Conservation (phyloP, 371 early-diverging fungal species). For the Hamiltosporidium tvaerminnensis region DNA sequence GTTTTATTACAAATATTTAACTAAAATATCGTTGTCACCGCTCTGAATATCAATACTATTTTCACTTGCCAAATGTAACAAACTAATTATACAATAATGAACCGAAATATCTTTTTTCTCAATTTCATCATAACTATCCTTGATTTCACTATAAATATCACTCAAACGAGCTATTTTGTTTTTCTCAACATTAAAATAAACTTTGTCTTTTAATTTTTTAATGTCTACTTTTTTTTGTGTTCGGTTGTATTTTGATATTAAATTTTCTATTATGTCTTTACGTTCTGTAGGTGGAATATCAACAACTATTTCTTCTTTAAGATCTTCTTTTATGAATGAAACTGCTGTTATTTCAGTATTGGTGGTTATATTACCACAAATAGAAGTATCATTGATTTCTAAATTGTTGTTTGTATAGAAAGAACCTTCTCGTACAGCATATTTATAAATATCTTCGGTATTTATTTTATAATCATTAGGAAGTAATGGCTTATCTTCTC, state of each 20-base stretch:
- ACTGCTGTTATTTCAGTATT: slow-evolving; percentile 5
- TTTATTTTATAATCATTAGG: slow-evolving; percentile 40
- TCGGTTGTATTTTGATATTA: slow-evolving; percentile 13
- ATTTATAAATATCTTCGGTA: slow-evolving; percentile 39
- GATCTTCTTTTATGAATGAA: slow-evolving; percentile 9
- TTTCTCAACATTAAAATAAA: slow-evolving; percentile 9
- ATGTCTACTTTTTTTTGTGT: slow-evolving; percentile 40
- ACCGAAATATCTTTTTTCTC: slow-evolving; percentile 47
- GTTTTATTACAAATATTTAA: background rate
- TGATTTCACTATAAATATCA: slow-evolving; percentile 21
- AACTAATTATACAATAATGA: slow-evolving; percentile 48
- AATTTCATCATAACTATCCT: slow-evolving; percentile 1
- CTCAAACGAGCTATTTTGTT: slow-evolving; percentile 10
- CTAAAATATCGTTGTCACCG: slow-evolving; percentile 3
- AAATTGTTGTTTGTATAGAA: slow-evolving; percentile 7
- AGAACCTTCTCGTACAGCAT: slow-evolving; percentile 24
- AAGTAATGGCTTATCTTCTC: slow-evolving; percentile 33
- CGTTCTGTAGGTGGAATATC: background rate
- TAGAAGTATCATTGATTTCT: slow-evolving; percentile 1
- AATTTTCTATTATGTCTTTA: background rate
- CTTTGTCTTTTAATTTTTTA: slow-evolving; percentile 29
- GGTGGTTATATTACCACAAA: slow-evolving; percentile 9
- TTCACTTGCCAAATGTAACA: slow-evolving; percentile 52
- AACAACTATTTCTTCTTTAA: background rate
- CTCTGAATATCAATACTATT: slow-evolving; percentile 22